These are phyloP conservation scores for Geranium incanum DNA, from an alignment of 441 rosid species.

Conservation along the genomic window DNA sequence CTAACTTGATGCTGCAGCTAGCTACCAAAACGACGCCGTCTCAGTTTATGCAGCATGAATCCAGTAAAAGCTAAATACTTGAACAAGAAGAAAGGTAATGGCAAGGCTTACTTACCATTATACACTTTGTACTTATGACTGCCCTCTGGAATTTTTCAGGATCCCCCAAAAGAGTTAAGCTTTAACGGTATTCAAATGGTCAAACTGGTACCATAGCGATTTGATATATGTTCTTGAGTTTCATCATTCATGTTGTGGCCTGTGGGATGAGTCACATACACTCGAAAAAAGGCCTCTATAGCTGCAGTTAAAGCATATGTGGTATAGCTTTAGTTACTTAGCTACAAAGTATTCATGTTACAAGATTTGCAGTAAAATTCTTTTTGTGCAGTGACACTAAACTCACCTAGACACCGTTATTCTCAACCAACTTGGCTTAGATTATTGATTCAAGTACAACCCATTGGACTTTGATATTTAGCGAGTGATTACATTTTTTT, in stretches of 20 bases:
- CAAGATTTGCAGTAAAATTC: neutral
- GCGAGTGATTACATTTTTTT: neutral
- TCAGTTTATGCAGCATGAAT: neutral
- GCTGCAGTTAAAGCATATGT: neutral
- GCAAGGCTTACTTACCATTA: neutral
- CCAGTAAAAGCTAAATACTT: neutral
- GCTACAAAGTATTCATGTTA: slow-evolving; percentile 9
- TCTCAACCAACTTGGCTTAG: neutral
- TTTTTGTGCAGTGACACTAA: slow-evolving; percentile 1
- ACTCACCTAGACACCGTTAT: neutral
- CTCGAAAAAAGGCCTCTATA: neutral
- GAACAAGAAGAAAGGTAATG: neutral
- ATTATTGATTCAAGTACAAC: neutral
- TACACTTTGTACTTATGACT: neutral
- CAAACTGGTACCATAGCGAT: neutral
- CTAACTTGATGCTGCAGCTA: slow-evolving; percentile 6
- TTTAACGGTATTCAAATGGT: neutral
- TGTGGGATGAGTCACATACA: slow-evolving; percentile 2
- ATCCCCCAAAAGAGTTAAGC: neutral
- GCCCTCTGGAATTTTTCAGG: neutral
- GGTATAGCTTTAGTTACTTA: neutral
- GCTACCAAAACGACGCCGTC: slow-evolving; percentile 1
- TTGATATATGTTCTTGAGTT: neutral
- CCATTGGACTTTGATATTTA: neutral
- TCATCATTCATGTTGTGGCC: neutral